Evolutionary conservation across 23 red algal genomes (phyloP), one percentile per base, ranked within the genome.

Genomic region (Pyropia yezoensis): DNA sequence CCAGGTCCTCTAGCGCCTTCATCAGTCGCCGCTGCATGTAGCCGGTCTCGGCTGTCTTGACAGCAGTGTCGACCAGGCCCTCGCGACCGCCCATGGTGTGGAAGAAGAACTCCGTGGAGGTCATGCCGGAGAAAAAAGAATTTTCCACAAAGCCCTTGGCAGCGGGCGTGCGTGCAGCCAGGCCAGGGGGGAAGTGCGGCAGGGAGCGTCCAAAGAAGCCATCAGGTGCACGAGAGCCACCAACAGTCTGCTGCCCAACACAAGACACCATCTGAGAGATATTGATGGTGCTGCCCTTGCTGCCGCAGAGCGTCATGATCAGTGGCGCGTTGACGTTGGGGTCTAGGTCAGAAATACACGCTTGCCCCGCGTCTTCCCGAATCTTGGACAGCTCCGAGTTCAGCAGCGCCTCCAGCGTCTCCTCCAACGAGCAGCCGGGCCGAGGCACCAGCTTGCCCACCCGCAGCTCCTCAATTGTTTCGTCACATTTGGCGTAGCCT

Each of bases 251-350:
- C 67, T 98, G 94, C 24, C 94, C 94, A 9, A 98, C 94, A 63
- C 94, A 98, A n/a, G 86, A 67, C 60, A 98, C 82, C 94, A 98
- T 98, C 80, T 98, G 94, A 3, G 85, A 85, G 67, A 98, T 98
- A 59, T 98, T 98, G 59, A 98, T 90, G 33, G 69, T 88, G 54
- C 79, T 87, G 45, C 94, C 94, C 59, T 98, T 98, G 18, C 86
- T 82, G 27, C 94, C 94, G 50, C 85, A 83, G 27, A 91, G 62
- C 27, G 94, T 86, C 94, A 98, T 98, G 58, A 75, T 85, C 50
- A 98, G 69, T 1, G 85, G 75, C 18, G 86, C 83, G 63, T 91
- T 98, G 25, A 67, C 79, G 34, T 65, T 34, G 7, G 74, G 76
- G 67, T 81, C 80, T n/a, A 90, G 50, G 16, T 61, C 65, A 0